Evolutionary conservation across 306 rosid species (phyloP), one percentile per base, ranked within the genome.

Genomic region (Ormosia emarginata): DNA sequence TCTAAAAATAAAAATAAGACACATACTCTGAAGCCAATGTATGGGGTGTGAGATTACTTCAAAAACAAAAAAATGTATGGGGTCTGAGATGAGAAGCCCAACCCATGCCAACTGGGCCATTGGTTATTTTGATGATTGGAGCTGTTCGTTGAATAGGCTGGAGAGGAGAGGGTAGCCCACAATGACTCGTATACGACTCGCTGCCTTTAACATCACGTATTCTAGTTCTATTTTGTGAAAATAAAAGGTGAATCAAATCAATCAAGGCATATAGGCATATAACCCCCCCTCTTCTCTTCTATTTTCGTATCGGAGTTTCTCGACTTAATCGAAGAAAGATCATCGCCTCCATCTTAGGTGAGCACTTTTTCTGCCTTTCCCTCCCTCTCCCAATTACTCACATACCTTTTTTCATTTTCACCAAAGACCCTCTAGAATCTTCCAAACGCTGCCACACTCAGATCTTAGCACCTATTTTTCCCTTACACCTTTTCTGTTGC

Each of bases 331-430:
- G 56, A 44, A 37, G 57, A 84, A 79, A 74, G 74, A 84, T 67
- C 44, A 55, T 77, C 74, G 85, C 77, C 77, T 80, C 44, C 69
- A 41, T 68, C 82, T 75, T 74, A 79, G 79, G 61, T 59, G 49
- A 78, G 71, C 29, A 13, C 41, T 66, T 40, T 59, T 44, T 53
- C 8, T 3, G 2, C 15, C 34, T 14, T 3, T 37, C 32, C n/a
- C 62, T 7, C 39, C 56, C 12, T 30, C 2, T 43, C 41, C 14
- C 33, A 24, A 24, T 24, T n/a, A 4, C 4, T 55, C 10, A 4
- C 15, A 7, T 24, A 24, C 0, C 1, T 24, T 15, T 66, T n/a
- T 58, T 47, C 15, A 12, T 29, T 61, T 24, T 15, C 52, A 3
- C 14, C 55, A 29, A 4, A 12, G 41, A 4, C 59, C 53, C 71